These are phyloP conservation scores for Termitomyces sp. DNA, from an alignment of 768 basidiomycete genomes.

Conservation along the genomic window DNA sequence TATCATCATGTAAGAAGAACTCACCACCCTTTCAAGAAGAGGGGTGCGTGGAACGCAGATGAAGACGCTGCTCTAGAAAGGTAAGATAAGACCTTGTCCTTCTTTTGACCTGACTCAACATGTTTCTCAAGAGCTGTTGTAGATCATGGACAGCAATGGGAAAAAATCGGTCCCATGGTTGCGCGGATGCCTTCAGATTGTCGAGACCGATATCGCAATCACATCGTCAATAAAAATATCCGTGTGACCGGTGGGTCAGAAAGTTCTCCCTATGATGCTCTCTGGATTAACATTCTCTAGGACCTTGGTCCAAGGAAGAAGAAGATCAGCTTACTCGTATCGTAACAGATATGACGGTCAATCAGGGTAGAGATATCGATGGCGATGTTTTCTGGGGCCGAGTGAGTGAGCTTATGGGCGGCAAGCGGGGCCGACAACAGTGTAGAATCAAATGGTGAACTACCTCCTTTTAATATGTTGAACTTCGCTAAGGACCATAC, in stretches of 20 bases:
- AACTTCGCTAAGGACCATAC: background rate
- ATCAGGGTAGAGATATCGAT: slow-evolving; percentile 67
- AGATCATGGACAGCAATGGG: slow-evolving; percentile 74
- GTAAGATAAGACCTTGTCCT: slow-evolving; percentile 32
- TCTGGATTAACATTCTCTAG: slow-evolving; percentile 23
- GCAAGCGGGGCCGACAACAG: slow-evolving; percentile 71
- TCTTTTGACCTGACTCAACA: background rate
- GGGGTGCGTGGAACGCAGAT: slow-evolving; percentile 63
- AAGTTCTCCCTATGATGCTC: background rate
- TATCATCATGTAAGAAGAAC: slow-evolving; percentile 75
- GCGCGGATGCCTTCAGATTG: slow-evolving; percentile 78
- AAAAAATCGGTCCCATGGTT: slow-evolving; percentile 64
- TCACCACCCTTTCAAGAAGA: slow-evolving; percentile 62
- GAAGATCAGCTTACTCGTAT: slow-evolving; percentile 71
- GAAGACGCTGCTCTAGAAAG: slow-evolving; percentile 62
- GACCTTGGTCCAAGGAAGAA: slow-evolving; percentile 75
- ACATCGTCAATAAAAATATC: slow-evolving; percentile 62
- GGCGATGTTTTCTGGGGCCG: slow-evolving; percentile 81
- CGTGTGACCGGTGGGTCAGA: slow-evolving; percentile 47
- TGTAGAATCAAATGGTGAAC: slow-evolving; percentile 82
- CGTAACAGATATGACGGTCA: slow-evolving; percentile 68
- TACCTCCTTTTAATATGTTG: background rate
- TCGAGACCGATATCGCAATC: slow-evolving; percentile 82
- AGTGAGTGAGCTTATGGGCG: slow-evolving; percentile 74
- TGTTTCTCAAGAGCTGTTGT: slow-evolving; percentile 59